phyloP scores from a whole-genome alignment of 2,329 filamentous ascomycete species.

The Aquanectria penicillioides region DNA sequence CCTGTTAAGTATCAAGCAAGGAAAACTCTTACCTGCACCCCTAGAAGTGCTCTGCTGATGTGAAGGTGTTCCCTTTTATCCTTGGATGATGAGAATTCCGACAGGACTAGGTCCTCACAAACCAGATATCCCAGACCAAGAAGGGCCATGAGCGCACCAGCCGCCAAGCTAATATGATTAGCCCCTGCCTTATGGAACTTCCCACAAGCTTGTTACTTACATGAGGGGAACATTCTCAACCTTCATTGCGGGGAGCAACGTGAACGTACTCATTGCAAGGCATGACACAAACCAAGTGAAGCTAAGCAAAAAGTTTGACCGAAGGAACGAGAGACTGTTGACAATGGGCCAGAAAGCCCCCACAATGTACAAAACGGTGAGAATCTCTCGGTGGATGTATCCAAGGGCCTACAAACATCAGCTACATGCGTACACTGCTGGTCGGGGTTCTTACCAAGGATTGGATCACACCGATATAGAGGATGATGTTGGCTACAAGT shows the following conservation, averaged over 20 bases:
- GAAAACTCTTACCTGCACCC: constrained; percentile 74
- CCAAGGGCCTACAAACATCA: constrained; percentile 75
- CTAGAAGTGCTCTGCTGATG: constrained; percentile 69
- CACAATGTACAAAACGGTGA: constrained; percentile 81
- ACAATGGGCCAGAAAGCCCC: constrained; percentile 81
- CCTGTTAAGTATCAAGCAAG: too few species aligned
- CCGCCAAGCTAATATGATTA: constrained; percentile 66
- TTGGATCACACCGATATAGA: constrained; percentile 80
- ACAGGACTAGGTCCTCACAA: constrained; percentile 74
- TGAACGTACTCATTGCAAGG: constrained; percentile 88
- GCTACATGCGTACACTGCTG: background rate
- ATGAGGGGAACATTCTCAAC: constrained; percentile 79
- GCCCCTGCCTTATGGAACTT: background rate
- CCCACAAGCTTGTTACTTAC: constrained; percentile 56
- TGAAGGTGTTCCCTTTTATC: constrained; percentile 46
- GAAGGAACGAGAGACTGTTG: constrained; percentile 79
- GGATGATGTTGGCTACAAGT: constrained; percentile 69
- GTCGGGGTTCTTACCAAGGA: constrained; percentile 69
- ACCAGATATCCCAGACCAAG: constrained; percentile 82
- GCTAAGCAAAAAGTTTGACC: constrained; percentile 70
- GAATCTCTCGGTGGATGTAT: constrained; percentile 90
- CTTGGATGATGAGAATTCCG: constrained; percentile 51
- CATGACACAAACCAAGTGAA: constrained; percentile 81
- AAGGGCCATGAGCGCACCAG: constrained; percentile 80
- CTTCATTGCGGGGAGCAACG: constrained; percentile 87